phyloP scores from a whole-genome alignment of 306 rosid genomes.

The Acmispon strigosus region DNA sequence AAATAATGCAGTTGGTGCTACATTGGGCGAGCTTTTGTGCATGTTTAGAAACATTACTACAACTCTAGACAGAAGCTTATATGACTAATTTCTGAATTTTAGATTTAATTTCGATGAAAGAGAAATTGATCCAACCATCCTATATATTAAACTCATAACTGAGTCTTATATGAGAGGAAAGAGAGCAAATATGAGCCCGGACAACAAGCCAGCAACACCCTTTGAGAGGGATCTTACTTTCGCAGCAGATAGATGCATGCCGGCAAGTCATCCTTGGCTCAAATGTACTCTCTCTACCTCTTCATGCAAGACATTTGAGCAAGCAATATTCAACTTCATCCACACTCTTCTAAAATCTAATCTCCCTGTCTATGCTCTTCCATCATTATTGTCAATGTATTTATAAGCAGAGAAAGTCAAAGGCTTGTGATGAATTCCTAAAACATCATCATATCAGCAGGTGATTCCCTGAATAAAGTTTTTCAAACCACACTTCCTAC shows the following conservation, averaged over 20 bases:
- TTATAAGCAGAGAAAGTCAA: constrained; percentile 8
- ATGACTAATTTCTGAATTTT: no score
- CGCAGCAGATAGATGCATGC: neutral
- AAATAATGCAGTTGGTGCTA: no score
- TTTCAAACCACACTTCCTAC: neutral
- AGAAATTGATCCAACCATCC: neutral
- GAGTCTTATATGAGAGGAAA: constrained; percentile 25
- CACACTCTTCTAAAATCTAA: neutral
- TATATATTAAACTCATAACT: neutral
- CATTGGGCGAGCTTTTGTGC: no score
- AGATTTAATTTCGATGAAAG: no score
- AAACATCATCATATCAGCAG: neutral
- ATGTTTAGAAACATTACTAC: no score
- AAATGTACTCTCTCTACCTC: constrained; percentile 19
- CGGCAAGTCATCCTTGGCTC: constrained; percentile 47
- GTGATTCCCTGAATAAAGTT: neutral
- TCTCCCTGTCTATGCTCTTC: neutral
- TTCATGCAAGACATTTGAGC: constrained; percentile 17
- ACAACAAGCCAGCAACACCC: constrained; percentile 21
- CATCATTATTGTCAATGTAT: constrained; percentile 7
- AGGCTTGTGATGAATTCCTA: neutral
- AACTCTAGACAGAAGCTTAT: no score
- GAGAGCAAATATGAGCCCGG: constrained; percentile 22
- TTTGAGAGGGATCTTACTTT: neutral
- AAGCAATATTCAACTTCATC: no score